Conservation (phyloP, 2,329 filamentous ascomycete genomes). For the Cadophora gregata region DNA sequence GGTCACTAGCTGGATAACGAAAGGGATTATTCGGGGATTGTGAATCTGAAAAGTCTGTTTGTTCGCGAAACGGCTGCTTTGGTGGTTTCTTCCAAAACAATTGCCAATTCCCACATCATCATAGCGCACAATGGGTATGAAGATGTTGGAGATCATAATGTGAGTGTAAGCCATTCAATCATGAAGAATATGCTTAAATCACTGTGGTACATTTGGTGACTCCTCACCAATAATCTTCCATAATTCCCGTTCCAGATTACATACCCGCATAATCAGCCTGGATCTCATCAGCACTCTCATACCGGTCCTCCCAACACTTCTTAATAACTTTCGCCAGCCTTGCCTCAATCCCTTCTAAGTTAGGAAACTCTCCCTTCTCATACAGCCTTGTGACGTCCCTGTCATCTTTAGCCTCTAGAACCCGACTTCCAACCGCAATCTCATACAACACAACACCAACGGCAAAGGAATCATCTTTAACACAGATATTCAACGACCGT, state of each 20-base stretch:
- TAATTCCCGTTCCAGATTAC: not conserved
- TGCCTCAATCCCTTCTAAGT: not conserved
- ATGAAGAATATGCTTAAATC: too few species aligned
- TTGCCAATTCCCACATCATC: too few species aligned
- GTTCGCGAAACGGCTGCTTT: too few species aligned
- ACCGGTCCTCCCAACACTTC: not conserved
- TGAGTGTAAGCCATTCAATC: too few species aligned
- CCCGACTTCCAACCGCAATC: conserved; percentile 1
- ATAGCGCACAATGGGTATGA: too few species aligned
- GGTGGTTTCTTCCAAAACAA: too few species aligned
- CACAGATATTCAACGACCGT: conserved; percentile 1
- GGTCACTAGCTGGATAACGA: too few species aligned
- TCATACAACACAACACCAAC: conserved; percentile 1
- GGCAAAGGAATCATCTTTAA: not conserved
- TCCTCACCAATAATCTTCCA: too few species aligned
- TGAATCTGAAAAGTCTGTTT: too few species aligned
- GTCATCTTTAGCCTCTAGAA: not conserved
- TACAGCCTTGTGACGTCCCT: conserved; percentile 1
- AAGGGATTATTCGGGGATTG: too few species aligned
- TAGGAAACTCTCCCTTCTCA: conserved; percentile 4
- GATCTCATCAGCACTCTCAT: conserved; percentile 5
- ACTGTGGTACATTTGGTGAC: too few species aligned
- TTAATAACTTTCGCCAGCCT: not conserved
- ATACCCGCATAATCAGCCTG: not conserved
- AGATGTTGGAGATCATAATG: too few species aligned